Evolutionary conservation across 257 asterid species (phyloP), one percentile per base, ranked within the genome.

Genomic region (Mitragyna speciosa): DNA sequence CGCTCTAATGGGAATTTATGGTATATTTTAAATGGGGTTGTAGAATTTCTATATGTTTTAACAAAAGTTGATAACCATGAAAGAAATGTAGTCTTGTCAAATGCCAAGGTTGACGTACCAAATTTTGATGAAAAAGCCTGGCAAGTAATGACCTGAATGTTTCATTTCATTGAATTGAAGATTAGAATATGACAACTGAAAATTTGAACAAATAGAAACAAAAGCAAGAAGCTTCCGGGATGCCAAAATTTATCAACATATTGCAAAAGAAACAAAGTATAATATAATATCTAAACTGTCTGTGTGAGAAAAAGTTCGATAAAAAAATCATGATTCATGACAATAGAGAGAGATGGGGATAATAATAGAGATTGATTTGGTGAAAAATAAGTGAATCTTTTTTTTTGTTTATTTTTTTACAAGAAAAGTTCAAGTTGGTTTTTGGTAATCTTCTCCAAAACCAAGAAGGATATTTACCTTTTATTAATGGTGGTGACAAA

Each of bases 401-500:
- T n/a, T n/a, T n/a, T n/a, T n/a, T n/a, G n/a, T n/a, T n/a, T n/a
- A n/a, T n/a, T n/a, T n/a, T n/a, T 48, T 72, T 68, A 80, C 72
- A 72, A 76, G 82, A 80, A 67, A 72, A 49, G 41, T 22, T 79
- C 41, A 71, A 71, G 79, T 65, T 76, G 70, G 65, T 75, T 77
- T 58, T 70, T 75, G 78, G 78, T 84, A 65, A 82, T 85, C 84
- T 76, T 79, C 76, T 67, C 75, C 75, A 79, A 85, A 79, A 79
- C 68, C 80, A 85, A 85, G 73, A 80, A 79, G 75, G 73, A 65
- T 82, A 59, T 66, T 69, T 71, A 43, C 58, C 80, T 84, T 76
- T 76, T 79, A 79, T 85, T 68, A 80, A 73, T 82, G 76, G 86
- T 43, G 78, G 78, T 73, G 83, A 82, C 76, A 76, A 77, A 79